phyloP scores from a whole-genome alignment of 441 rosid species.

The Oxalis stricta region DNA sequence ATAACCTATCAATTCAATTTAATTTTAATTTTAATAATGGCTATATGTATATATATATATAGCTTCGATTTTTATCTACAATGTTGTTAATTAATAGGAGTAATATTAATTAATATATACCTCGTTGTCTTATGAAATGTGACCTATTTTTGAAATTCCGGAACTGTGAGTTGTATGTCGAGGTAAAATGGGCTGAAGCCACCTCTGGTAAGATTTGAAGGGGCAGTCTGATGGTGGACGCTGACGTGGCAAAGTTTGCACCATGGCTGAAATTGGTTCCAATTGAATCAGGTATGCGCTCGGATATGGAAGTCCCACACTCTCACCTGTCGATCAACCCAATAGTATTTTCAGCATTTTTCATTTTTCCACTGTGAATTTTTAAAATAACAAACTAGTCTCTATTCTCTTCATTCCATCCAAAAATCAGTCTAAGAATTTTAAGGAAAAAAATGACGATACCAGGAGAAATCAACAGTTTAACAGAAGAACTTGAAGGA shows the following conservation, averaged over 20 bases:
- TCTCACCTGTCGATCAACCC: slow-evolving; percentile 13
- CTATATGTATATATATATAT: no score
- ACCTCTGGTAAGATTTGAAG: slow-evolving; percentile 11
- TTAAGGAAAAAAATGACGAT: not conserved
- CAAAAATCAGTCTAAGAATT: not conserved
- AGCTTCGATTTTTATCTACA: no score
- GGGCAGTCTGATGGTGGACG: slow-evolving; percentile 24
- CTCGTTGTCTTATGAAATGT: no score
- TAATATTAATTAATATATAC: no score
- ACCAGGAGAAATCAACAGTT: no score
- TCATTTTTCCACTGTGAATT: not conserved
- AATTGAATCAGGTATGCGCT: slow-evolving; percentile 29
- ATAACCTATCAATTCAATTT: no score
- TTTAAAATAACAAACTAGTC: not conserved
- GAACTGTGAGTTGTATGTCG: slow-evolving; percentile 20
- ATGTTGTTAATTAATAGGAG: no score
- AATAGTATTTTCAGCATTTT: not conserved
- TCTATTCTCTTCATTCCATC: no score
- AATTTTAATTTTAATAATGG: no score
- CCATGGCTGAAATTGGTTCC: slow-evolving; percentile 27
- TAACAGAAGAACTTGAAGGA: no score
- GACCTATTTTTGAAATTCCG: slow-evolving; percentile 21
- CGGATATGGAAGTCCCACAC: slow-evolving; percentile 18
- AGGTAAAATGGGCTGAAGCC: slow-evolving; percentile 25
- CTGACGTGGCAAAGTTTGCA: slow-evolving; percentile 32